These are phyloP conservation scores for Solanum appendiculatum DNA, from an alignment of 257 asterid species.

Conservation along the genomic window DNA sequence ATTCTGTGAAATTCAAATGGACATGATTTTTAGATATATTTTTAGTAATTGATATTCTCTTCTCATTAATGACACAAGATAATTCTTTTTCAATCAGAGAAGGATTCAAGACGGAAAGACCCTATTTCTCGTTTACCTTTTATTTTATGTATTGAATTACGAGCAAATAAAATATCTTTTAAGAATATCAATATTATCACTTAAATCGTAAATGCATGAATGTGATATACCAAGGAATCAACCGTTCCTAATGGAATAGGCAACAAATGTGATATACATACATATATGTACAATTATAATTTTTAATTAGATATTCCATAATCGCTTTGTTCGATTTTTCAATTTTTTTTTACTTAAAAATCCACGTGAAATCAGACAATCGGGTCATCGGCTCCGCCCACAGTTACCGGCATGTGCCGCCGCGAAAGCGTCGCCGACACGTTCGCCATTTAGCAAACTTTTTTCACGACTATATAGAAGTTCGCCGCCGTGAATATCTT, in stretches of 20 bases:
- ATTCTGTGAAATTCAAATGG: neutral
- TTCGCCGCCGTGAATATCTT: neutral
- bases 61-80: fast-evolving
- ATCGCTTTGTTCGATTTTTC: neutral
- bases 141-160: neutral
- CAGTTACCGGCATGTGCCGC: neutral
- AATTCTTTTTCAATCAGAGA: neutral
- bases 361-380: neutral
- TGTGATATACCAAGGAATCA: neutral
- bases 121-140: neutral
- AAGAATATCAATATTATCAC: too few relatives aligned
- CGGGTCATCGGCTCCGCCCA: neutral
- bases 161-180: neutral
- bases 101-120: fast-evolving
- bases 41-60: too few relatives aligned
- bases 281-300: too few relatives aligned
- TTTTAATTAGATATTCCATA: neutral
- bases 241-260: neutral
- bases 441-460: neutral
- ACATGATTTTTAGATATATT: fast-evolving
- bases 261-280: too few relatives aligned
- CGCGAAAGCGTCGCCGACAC: neutral
- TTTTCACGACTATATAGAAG: neutral
- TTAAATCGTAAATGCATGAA: neutral
- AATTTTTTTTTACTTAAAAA: neutral